phyloP scores from a whole-genome alignment of 2,329 filamentous ascomycete genomes.

The Hymenoscyphus linearis region DNA sequence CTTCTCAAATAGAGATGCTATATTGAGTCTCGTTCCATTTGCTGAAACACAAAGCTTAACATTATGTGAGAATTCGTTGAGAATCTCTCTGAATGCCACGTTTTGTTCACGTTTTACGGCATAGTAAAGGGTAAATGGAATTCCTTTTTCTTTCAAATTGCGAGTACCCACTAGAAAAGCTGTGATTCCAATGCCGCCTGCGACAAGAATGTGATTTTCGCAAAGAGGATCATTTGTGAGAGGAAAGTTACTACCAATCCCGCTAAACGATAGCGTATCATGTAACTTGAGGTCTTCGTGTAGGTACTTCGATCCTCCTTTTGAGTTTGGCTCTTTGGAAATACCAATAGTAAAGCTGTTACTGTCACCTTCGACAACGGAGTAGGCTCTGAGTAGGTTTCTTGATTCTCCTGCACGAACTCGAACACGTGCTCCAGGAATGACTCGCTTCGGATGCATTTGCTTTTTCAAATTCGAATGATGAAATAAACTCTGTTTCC shows the following conservation, averaged over 20 bases:
- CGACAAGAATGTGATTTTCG: conserved; percentile 57
- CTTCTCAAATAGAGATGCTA: conserved; percentile 45
- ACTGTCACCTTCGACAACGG: conserved; percentile 47
- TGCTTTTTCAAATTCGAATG: conserved; percentile 49
- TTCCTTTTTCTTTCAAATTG: conserved; percentile 48
- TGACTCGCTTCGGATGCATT: conserved; percentile 29
- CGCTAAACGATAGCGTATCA: conserved; percentile 45
- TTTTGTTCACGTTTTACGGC: conserved; percentile 48
- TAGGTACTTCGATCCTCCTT: conserved; percentile 56
- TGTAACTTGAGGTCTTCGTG: conserved; percentile 46
- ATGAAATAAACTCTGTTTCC: conserved; percentile 46
- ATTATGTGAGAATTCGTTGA: conserved; percentile 49
- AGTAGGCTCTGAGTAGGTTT: conserved; percentile 54
- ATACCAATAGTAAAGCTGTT: conserved; percentile 53
- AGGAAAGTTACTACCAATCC: conserved; percentile 45
- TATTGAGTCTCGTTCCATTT: conserved; percentile 43
- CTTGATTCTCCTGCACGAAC: conserved; percentile 45
- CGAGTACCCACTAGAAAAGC: conserved; percentile 52
- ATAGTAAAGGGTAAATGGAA: conserved; percentile 54
- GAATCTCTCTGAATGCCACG: conserved; percentile 44
- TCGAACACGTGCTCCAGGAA: conserved; percentile 48
- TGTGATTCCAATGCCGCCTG: conserved; percentile 61
- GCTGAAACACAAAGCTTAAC: conserved; percentile 45
- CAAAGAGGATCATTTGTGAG: conserved; percentile 46
- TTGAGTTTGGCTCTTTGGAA: conserved; percentile 57